Percentiles rank a stretch among this genome's conserved stretches.
Conservation (phyloP, 2,329 filamentous ascomycete species). For the Alternaria hordeiaustralica region DNA sequence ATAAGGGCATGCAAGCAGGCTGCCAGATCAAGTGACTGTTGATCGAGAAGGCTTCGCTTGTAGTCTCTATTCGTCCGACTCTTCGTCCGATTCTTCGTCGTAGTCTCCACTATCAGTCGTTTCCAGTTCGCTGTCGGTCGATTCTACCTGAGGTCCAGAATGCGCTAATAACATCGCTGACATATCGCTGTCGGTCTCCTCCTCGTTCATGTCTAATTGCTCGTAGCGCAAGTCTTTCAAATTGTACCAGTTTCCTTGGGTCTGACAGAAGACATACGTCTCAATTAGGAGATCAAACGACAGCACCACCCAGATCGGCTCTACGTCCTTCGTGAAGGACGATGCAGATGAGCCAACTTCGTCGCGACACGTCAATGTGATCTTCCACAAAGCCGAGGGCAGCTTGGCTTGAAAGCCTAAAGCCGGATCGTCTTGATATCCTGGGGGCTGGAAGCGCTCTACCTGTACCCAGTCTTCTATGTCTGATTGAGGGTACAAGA, state of each 20-base stretch:
- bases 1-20: too few relatives aligned
- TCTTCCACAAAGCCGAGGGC: constrained; percentile 2
- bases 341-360: constrained; percentile 9
- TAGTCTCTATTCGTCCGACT: neutral
- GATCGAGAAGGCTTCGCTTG: neutral
- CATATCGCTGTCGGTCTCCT: neutral
- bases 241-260: neutral
- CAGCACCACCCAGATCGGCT: constrained; percentile 13
- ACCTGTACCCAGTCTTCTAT: constrained; percentile 15
- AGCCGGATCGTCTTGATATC: neutral
- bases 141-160: too few relatives aligned
- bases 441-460: constrained; percentile 1
- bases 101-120: too few relatives aligned
- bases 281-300: constrained; percentile 5
- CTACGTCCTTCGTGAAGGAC: constrained; percentile 10
- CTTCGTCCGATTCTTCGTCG: neutral
- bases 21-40: neutral
- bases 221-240: constrained; percentile 2
- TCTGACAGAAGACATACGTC: constrained; percentile 16
- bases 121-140: too few relatives aligned
- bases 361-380: constrained; percentile 22
- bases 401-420: neutral
- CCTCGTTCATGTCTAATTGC: neutral
- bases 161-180: neutral
- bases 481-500: constrained; percentile 18